Percentiles rank a stretch among this genome's conserved stretches.
phyloP scores from a whole-genome alignment of 306 rosid species.

The Potentilla sterilis region DNA sequence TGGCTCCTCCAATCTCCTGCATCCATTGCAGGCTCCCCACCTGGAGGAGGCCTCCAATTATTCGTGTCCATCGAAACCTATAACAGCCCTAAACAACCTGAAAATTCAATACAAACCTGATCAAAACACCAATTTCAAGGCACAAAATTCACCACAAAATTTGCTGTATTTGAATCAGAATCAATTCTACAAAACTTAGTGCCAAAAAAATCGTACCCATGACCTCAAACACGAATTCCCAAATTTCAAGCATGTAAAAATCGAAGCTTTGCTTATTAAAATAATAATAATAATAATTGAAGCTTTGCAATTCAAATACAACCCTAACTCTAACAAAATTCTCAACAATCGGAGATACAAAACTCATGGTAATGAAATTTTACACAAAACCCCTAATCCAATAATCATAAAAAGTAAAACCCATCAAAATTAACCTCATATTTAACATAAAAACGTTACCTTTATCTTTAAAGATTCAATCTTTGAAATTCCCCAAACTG shows the following conservation, averaged over 20 bases:
- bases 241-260: not conserved
- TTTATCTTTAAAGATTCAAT: not conserved
- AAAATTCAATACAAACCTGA: not conserved
- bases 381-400: not conserved
- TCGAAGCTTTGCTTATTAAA: not conserved
- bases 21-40: not conserved
- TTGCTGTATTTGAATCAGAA: not conserved
- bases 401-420: not conserved
- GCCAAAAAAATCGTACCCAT: not conserved
- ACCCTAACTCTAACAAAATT: not conserved
- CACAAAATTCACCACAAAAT: not conserved
- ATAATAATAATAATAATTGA: not conserved
- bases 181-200: not conserved
- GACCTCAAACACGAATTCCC: not conserved
- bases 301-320: not conserved
- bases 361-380: not conserved
- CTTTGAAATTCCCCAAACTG: not conserved
- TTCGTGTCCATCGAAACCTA: not conserved
- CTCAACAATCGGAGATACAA: not conserved
- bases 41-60: slow-evolving; percentile 5
- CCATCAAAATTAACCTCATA: not conserved
- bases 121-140: not conserved
- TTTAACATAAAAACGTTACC: not conserved
- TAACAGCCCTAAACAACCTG: not conserved
- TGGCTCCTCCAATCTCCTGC: slow-evolving; percentile 18